Evolutionary conservation across 352 stramenopile genomes (phyloP).

Genomic region (Globisporangium irregulare): DNA sequence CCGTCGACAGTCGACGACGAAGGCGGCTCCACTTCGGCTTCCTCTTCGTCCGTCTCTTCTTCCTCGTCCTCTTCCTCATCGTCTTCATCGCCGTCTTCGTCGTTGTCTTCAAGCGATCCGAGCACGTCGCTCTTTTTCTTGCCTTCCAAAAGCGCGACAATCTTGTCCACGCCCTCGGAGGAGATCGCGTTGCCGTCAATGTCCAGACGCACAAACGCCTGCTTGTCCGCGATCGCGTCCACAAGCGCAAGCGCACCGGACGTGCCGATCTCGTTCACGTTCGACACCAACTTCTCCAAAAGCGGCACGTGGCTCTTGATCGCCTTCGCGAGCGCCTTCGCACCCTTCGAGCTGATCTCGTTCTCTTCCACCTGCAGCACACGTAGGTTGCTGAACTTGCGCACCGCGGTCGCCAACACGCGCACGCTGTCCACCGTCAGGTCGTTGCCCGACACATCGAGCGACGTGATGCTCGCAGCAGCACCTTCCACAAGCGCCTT

Average conservation of each 20-base stretch:
- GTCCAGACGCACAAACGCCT: constrained; percentile 47
- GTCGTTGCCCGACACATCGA: constrained; percentile 95
- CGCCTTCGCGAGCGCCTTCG: constrained; percentile 63
- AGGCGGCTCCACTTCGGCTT: constrained; percentile 34
- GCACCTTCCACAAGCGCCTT: constrained; percentile 58
- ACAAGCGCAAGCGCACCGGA: constrained; percentile 85
- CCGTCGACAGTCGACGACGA: constrained; percentile 36
- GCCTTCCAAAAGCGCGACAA: constrained; percentile 43
- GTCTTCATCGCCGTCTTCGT: constrained; percentile 74
- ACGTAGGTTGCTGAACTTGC: constrained; percentile 53
- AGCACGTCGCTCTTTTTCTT: constrained; percentile 57
- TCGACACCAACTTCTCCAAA: constrained; percentile 84
- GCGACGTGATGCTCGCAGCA: constrained; percentile 38
- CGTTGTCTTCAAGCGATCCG: constrained; percentile 79
- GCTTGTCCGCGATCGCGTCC: constrained; percentile 54
- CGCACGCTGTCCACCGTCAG: constrained; percentile 68
- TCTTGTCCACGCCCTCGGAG: constrained; percentile 49
- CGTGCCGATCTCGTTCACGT: constrained; percentile 87
- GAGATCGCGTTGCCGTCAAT: constrained; percentile 86
- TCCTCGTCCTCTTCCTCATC: constrained; percentile 57
- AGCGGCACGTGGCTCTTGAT: constrained; percentile 45
- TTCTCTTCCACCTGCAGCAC: constrained; percentile 92
- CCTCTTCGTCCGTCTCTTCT: constrained; percentile 32
- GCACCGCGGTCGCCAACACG: constrained; percentile 43
- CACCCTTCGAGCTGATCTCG: constrained; percentile 88